Conservation (phyloP, 2,329 filamentous ascomycete species). For the Colletotrichum horii region DNA sequence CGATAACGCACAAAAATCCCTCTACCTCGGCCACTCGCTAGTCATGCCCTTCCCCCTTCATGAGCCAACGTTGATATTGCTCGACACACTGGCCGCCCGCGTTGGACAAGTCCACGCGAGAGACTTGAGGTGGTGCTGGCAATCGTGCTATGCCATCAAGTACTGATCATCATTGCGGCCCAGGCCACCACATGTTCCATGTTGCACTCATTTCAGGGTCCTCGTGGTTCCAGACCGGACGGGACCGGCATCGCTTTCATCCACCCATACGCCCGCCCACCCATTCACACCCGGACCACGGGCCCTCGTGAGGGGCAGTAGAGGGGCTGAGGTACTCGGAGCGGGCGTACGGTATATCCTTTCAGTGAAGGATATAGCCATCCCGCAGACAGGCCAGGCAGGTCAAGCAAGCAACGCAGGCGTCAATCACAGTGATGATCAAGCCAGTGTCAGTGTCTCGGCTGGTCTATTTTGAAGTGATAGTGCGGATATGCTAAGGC, state of each 20-base stretch:
- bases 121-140: neutral
- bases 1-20: slow-evolving; percentile 11
- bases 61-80: neutral
- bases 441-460: neutral
- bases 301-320: neutral
- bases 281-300: neutral
- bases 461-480: neutral
- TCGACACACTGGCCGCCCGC: neutral
- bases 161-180: neutral
- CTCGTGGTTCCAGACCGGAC: neutral
- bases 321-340: neutral
- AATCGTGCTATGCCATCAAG: neutral
- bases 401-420: neutral
- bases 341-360: neutral
- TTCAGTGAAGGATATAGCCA: neutral
- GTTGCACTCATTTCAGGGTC: neutral
- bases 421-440: neutral
- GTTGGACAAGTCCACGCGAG: neutral
- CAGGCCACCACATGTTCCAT: neutral
- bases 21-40: neutral
- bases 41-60: neutral
- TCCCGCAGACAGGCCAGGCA: neutral
- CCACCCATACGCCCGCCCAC: neutral
- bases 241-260: slow-evolving; percentile 1
- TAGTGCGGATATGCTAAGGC: neutral